These are phyloP conservation scores for Linanthus parryae DNA, from an alignment of 148 eudicot genomes.

Conservation along the genomic window DNA sequence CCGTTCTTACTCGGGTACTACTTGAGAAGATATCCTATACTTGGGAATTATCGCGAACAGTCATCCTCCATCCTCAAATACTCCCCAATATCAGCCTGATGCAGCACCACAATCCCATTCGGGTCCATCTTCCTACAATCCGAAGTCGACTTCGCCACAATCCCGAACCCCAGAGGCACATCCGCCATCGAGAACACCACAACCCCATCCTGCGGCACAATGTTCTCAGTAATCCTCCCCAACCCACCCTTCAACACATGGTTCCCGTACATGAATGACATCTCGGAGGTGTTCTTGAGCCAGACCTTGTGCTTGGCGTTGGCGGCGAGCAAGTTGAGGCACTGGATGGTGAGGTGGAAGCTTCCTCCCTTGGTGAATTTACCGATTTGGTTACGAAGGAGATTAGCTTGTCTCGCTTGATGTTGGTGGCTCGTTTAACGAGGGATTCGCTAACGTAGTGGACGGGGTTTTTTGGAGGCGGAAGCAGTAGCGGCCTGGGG, in stretches of 20 bases:
- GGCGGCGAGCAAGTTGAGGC: slow-evolving; percentile 51
- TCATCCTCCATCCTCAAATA: slow-evolving; percentile 91
- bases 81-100: slow-evolving; percentile 86
- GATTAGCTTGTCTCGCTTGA: slow-evolving; percentile 57
- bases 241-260: slow-evolving; percentile 79
- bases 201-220: slow-evolving; percentile 63
- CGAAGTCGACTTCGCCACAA: slow-evolving; percentile 66
- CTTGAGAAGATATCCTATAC: no score
- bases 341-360: slow-evolving; percentile 73
- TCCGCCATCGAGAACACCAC: slow-evolving; percentile 90
- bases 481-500: slow-evolving; percentile 77
- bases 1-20: no score
- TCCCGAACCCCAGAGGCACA: slow-evolving; percentile 81
- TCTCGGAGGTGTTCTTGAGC: slow-evolving; percentile 85
- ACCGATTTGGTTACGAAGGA: slow-evolving; percentile 56
- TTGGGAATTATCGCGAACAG: no score
- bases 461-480: slow-evolving; percentile 78
- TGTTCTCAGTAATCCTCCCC: slow-evolving; percentile 90
- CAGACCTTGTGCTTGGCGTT: slow-evolving; percentile 90
- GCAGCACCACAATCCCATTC: slow-evolving; percentile 77
- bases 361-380: slow-evolving; percentile 70
- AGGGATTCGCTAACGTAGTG: slow-evolving; percentile 74
- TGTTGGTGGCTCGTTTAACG: slow-evolving; percentile 83
- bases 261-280: slow-evolving; percentile 89
- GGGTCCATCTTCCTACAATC: slow-evolving; percentile 85